These are phyloP conservation scores for Ambrosiella cleistominuta DNA, from an alignment of 2,329 filamentous ascomycete species.

Conservation along the genomic window DNA sequence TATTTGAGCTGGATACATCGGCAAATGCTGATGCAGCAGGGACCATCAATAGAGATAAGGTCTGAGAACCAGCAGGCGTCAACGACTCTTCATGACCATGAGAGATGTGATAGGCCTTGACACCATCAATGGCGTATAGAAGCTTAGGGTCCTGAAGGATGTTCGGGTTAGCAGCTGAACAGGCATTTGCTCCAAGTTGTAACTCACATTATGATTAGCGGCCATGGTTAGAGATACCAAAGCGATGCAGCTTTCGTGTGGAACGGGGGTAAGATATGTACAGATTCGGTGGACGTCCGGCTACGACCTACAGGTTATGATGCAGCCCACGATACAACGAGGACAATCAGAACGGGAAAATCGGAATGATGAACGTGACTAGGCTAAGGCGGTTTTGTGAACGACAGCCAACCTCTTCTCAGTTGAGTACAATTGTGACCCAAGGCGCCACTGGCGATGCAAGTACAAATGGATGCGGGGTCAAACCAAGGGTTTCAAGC, in stretches of 20 bases:
- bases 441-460: no score
- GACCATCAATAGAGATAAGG: slow-evolving; percentile 86
- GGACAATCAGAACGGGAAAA: neutral
- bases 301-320: neutral
- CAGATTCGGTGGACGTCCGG: neutral
- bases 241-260: neutral
- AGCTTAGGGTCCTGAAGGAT: slow-evolving; percentile 41
- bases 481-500: no score
- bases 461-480: neutral
- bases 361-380: neutral
- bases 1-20: slow-evolving; percentile 35
- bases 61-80: slow-evolving; percentile 74
- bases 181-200: neutral
- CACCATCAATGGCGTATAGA: slow-evolving; percentile 59
- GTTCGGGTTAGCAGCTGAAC: slow-evolving; percentile 3
- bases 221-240: slow-evolving; percentile 4
- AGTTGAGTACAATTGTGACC: no score
- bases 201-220: slow-evolving; percentile 10
- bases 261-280: neutral
- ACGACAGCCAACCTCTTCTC: no score
- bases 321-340: neutral
- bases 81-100: slow-evolving; percentile 71
- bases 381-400: no score
- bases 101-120: slow-evolving; percentile 79
- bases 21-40: slow-evolving; percentile 64